phyloP scores from a whole-genome alignment of 495 filamentous ascomycete genomes.

The Immersiella caudata region DNA sequence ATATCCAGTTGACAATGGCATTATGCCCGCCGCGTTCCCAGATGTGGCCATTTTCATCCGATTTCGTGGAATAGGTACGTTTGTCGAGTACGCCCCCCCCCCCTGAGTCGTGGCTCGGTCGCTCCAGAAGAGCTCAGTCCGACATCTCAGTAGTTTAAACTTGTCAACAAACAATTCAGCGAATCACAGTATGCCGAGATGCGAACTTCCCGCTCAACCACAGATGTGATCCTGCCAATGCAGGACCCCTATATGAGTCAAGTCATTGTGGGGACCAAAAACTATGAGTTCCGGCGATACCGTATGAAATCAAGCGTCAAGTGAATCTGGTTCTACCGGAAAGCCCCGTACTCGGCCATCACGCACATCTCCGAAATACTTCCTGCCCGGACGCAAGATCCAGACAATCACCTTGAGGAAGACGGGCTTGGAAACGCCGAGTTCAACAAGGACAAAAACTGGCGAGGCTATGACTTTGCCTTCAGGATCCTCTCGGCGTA shows the following conservation, averaged over 20 bases:
- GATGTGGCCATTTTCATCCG: too few relatives aligned
- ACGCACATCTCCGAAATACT: conserved; percentile 10
- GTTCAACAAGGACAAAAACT: conserved; percentile 7
- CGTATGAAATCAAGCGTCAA: background rate
- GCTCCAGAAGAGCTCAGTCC: too few relatives aligned
- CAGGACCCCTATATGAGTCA: conserved; percentile 10
- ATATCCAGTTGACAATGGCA: too few relatives aligned
- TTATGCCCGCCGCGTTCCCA: too few relatives aligned
- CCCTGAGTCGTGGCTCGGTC: too few relatives aligned
- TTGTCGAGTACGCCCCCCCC: too few relatives aligned
- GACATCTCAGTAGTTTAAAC: background rate
- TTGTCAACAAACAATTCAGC: background rate
- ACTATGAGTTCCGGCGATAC: conserved; percentile 16
- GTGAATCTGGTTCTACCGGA: conserved; percentile 15
- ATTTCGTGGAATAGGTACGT: too few relatives aligned
- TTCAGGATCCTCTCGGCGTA: conserved; percentile 8
- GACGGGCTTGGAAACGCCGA: conserved; percentile 15
- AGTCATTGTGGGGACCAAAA: background rate
- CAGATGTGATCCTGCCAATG: conserved; percentile 12
- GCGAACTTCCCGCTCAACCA: background rate
- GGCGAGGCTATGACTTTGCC: conserved; percentile 12
- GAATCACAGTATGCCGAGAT: background rate
- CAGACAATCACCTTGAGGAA: background rate
- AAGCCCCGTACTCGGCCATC: conserved; percentile 10
- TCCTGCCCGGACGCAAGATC: conserved; percentile 4